phyloP scores from a whole-genome alignment of 306 rosid species.

The Alnus glutinosa region DNA sequence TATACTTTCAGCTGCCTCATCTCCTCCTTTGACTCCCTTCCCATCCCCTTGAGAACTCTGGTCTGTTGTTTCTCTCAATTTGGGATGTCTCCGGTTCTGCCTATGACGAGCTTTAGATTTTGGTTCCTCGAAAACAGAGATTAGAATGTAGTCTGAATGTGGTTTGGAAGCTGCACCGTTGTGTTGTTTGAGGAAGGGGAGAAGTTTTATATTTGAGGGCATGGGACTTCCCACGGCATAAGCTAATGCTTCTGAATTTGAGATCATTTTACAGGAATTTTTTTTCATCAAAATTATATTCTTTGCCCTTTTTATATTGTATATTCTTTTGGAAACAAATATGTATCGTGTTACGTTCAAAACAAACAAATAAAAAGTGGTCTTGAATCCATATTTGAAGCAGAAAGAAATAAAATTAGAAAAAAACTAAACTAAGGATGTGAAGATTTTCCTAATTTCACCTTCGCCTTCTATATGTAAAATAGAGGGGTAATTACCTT shows the following conservation, averaged over 20 bases:
- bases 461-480: not conserved
- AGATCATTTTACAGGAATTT: not conserved
- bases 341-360: not conserved
- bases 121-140: not conserved
- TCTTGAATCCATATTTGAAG: not conserved
- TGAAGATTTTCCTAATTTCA: not conserved
- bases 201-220: not conserved
- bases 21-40: not conserved
- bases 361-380: not conserved
- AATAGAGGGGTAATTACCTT: too few species aligned
- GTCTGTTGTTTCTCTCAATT: not conserved
- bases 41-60: not conserved
- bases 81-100: not conserved
- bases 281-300: not conserved
- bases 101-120: not conserved
- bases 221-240: conserved; percentile 15
- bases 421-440: not conserved
- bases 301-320: not conserved
- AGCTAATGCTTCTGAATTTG: conserved; percentile 10
- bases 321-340: not conserved
- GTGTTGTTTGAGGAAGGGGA: not conserved
- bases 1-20: not conserved
- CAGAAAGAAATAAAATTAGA: not conserved
- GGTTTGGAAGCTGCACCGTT: not conserved
- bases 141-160: not conserved